Base-by-base conservation (phyloP, 371 early-diverging fungal genomes). In the Haplosporangium sp. region DNA sequence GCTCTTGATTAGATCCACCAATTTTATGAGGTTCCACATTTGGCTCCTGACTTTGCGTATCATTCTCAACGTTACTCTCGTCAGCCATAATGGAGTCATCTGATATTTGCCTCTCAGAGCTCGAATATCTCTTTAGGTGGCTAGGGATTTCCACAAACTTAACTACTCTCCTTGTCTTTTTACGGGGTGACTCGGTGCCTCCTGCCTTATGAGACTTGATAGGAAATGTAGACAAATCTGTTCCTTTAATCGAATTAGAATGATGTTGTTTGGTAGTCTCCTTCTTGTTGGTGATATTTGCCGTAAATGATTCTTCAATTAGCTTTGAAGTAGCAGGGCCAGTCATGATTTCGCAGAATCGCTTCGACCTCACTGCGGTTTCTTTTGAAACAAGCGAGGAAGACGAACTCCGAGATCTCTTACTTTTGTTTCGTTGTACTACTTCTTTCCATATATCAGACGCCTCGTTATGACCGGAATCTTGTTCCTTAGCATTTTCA, bases 31-130 rank as follows among this genome's bases (percentile, higher is more conserved):
- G 50, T 50, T 15, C n/a, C n/a, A 50, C n/a, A 50, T 50, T 7
- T 7, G 6, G 50, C 5, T n/a, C 50, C 50, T 50, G 50, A n/a
- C 6, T 2, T 35, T 67, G 58, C 47, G 35, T n/a, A 11, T 9
- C 35, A 45, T 13, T 47, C 48, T 59, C 42, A 3, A 6, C 42
- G 11, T 52, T 59, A 9, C 44, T 61, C 15, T 67, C 65, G 15
- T 53, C 40, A 13, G 42, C 63, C 19, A 68, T 19, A n/a, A 52
- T 64, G 44, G 76, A 65, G 15, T 67, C 69, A 50, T 82, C 72
- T 8, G 52, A 63, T 7, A 63, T 44, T 2, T 42, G 35, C 3
- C 10, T 17, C 15, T 39, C 7, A 5, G 40, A 5, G 35, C 4
- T 27, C 27, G 9, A 5, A 6, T 19, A 10, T 15, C 27, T 27